These are phyloP conservation scores for Silene noctiflora DNA, from an alignment of 179 eudicot species.

Conservation along the genomic window DNA sequence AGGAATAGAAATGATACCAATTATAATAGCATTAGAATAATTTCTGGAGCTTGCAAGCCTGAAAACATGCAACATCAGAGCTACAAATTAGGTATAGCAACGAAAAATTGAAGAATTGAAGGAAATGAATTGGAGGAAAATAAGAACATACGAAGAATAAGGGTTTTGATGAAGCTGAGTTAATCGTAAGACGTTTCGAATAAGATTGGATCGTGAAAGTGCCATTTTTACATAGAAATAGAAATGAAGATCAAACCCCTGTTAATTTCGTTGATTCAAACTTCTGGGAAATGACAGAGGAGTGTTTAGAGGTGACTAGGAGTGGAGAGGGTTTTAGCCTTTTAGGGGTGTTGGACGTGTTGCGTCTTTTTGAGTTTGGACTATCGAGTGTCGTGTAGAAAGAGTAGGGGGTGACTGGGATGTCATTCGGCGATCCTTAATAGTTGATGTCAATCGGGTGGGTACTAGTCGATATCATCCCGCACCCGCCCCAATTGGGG, in stretches of 20 bases:
- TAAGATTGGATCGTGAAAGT: conserved; percentile 33
- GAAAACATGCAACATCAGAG: conserved; percentile 20
- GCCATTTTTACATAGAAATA: conserved; percentile 38
- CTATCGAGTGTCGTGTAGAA: too few species aligned
- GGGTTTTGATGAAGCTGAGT: conserved; percentile 28
- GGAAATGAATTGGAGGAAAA: conserved; percentile 23
- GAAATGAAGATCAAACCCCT: background rate
- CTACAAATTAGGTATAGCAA: background rate
- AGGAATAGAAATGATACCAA: conserved; percentile 29
- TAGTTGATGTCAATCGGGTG: too few species aligned
- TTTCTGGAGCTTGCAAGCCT: conserved; percentile 55
- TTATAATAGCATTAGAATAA: conserved; percentile 34
- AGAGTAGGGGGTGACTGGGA: too few species aligned
- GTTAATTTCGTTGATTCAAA: background rate
- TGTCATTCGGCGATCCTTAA: too few species aligned
- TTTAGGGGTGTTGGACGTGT: too few species aligned
- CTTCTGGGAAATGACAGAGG: background rate
- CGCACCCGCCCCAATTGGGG: too few species aligned
- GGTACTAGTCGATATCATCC: too few species aligned
- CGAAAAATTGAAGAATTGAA: background rate
- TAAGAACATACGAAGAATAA: conserved; percentile 11
- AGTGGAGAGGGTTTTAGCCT: too few species aligned
- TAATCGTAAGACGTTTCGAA: conserved; percentile 31
- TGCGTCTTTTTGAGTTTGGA: too few species aligned
- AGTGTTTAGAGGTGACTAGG: conserved; percentile 1